Percentiles rank a stretch among this genome's conserved stretches.
phyloP scores from a whole-genome alignment of 2,329 filamentous ascomycete genomes.

The Fusarium guadeloupense region DNA sequence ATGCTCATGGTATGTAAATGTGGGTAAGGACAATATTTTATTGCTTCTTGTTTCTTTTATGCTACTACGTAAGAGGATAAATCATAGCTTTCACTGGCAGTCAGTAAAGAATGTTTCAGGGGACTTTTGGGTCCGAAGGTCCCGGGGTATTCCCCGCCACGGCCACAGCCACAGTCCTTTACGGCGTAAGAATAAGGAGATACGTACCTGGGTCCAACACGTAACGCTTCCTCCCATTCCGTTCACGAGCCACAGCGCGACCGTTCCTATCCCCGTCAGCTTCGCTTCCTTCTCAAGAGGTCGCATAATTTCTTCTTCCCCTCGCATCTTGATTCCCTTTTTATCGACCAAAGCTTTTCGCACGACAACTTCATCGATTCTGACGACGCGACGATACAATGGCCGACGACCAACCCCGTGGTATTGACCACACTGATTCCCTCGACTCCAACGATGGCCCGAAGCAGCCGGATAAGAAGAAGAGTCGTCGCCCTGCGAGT shows the following conservation, averaged over 20 bases:
- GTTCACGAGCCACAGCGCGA: conserved; percentile 31
- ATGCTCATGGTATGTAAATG: too few relatives aligned
- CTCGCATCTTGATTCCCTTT: conserved; percentile 4
- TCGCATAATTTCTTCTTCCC: conserved; percentile 28
- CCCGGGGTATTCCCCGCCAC: not conserved
- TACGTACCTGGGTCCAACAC: conserved; percentile 24
- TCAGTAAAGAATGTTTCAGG: not conserved
- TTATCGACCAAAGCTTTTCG: conserved; percentile 20
- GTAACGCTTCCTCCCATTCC: conserved; percentile 19
- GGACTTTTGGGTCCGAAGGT: not conserved
- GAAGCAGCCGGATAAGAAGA: conserved; percentile 76
- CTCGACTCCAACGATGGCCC: conserved; percentile 64
- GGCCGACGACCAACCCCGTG: conserved; percentile 57
- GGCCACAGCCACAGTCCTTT: not conserved
- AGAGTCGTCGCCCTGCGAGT: conserved; percentile 94
- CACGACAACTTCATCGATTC: conserved; percentile 1
- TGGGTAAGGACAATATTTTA: too few relatives aligned
- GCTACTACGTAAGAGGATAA: too few relatives aligned
- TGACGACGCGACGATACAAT: conserved; percentile 49
- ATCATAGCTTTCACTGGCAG: too few relatives aligned
- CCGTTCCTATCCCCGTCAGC: conserved; percentile 28
- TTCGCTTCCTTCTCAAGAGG: conserved; percentile 25
- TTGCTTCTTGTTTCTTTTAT: too few relatives aligned
- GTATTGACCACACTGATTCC: conserved; percentile 60
- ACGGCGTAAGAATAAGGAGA: not conserved